phyloP scores from a whole-genome alignment of 345 rosid species.

The Lepidium didymum region DNA sequence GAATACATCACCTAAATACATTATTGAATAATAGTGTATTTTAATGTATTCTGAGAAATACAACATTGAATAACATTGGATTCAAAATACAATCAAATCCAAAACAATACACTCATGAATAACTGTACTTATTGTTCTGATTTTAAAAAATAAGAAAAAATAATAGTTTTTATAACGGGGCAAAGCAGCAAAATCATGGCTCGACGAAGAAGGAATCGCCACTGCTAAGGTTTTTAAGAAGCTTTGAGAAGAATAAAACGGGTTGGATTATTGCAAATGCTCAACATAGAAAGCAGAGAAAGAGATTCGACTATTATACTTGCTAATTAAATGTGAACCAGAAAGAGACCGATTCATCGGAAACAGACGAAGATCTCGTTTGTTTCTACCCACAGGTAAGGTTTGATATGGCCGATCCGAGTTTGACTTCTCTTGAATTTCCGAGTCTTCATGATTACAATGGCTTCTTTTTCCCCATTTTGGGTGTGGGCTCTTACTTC shows the following conservation, averaged over 20 bases:
- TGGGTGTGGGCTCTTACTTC: not conserved
- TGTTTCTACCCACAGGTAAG: constrained; percentile 33
- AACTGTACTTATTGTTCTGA: no score
- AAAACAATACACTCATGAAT: no score
- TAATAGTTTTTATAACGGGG: no score
- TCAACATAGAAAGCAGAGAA: not conserved
- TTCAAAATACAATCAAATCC: no score
- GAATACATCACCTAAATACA: no score
- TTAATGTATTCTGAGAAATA: no score
- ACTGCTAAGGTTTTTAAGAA: constrained; percentile 37
- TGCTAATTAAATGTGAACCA: constrained; percentile 28
- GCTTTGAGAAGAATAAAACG: not conserved
- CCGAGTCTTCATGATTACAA: not conserved
- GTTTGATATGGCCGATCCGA: constrained; percentile 29
- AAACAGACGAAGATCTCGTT: constrained; percentile 42
- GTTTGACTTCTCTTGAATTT: constrained; percentile 27
- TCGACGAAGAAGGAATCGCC: constrained; percentile 29
- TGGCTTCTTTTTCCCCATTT: not conserved
- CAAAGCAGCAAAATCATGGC: no score
- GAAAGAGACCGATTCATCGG: constrained; percentile 29
- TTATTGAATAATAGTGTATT: no score
- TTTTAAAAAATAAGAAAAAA: no score
- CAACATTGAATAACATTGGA: no score
- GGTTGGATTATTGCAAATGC: not conserved
- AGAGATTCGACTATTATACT: constrained; percentile 28